These are phyloP conservation scores for Arthrobotrys musiformis DNA, from an alignment of 2,329 filamentous ascomycete genomes.

Conservation along the genomic window DNA sequence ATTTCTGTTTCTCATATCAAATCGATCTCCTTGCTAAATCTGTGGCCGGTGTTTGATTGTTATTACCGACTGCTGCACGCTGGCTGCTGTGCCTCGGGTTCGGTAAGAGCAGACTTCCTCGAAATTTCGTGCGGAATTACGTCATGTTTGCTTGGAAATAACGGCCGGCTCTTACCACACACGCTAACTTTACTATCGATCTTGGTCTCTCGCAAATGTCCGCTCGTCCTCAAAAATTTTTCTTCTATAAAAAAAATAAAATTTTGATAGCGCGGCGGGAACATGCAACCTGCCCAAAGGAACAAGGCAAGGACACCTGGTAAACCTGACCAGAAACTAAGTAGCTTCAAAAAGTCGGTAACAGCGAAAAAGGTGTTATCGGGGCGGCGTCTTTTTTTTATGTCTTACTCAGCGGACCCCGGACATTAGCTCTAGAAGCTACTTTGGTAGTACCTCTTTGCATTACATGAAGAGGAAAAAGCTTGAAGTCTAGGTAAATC, in stretches of 20 bases:
- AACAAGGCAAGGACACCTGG: slow-evolving; percentile 12
- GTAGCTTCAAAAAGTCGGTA: background rate
- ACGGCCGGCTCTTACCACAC: slow-evolving; percentile 8
- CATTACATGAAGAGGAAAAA: background rate
- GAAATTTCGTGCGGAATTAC: slow-evolving; percentile 7
- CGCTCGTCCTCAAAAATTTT: background rate
- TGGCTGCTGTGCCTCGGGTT: background rate
- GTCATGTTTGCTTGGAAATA: slow-evolving; percentile 27
- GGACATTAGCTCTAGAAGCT: slow-evolving; percentile 7
- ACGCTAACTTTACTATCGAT: background rate
- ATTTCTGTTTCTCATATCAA: background rate
- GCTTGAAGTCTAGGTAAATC: slow-evolving; percentile 2
- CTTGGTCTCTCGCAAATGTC: slow-evolving; percentile 26
- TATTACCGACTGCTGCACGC: background rate
- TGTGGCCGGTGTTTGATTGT: background rate
- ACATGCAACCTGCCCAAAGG: slow-evolving; percentile 24
- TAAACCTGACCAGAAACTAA: background rate
- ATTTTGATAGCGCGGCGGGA: background rate
- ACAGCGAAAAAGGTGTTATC: slow-evolving; percentile 3
- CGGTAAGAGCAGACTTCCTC: background rate
- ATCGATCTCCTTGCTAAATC: too few species aligned
- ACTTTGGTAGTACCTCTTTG: background rate
- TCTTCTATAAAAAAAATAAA: background rate
- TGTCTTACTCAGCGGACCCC: slow-evolving; percentile 18
- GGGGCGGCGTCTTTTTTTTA: slow-evolving; percentile 6